These are phyloP conservation scores for Hypoxylon sp. DNA, from an alignment of 2,329 filamentous ascomycete genomes.

Conservation along the genomic window DNA sequence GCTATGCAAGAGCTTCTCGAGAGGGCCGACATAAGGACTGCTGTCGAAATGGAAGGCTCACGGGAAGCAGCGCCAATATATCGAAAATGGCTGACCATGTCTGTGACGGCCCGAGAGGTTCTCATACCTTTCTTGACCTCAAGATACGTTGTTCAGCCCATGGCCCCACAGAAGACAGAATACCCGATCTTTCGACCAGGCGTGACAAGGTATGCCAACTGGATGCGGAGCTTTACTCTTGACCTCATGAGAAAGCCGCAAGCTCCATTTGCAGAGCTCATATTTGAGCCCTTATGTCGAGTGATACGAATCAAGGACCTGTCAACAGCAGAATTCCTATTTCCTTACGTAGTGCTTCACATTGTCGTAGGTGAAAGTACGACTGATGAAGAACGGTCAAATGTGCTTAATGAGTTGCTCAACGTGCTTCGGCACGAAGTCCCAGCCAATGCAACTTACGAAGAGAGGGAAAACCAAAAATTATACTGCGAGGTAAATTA, in stretches of 20 bases:
- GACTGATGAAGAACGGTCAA: constrained; percentile 72
- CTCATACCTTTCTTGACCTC: constrained; percentile 91
- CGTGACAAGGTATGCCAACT: constrained; percentile 77
- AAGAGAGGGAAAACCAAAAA: constrained; percentile 81
- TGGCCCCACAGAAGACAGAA: constrained; percentile 67
- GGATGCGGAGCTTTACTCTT: constrained; percentile 84
- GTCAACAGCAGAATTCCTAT: constrained; percentile 86
- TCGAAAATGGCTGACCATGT: constrained; percentile 82
- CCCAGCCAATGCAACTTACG: constrained; percentile 66
- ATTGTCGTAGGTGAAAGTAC: constrained; percentile 79
- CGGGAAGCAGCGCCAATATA: constrained; percentile 72
- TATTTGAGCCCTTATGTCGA: constrained; percentile 86
- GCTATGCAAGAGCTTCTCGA: constrained; percentile 93
- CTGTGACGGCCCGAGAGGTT: constrained; percentile 82
- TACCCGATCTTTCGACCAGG: constrained; percentile 85
- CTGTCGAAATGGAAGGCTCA: constrained; percentile 61
- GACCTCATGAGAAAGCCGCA: constrained; percentile 86
- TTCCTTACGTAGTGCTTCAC: constrained; percentile 90
- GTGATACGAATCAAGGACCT: constrained; percentile 89
- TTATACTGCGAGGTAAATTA: constrained; percentile 84
- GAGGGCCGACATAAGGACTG: constrained; percentile 79
- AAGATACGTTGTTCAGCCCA: constrained; percentile 80
- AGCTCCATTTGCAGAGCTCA: constrained; percentile 78
- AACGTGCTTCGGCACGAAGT: constrained; percentile 77
- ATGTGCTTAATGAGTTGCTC: constrained; percentile 81